These are phyloP conservation scores for Populus hybrid DNA, from an alignment of 441 rosid species.

Conservation along the genomic window DNA sequence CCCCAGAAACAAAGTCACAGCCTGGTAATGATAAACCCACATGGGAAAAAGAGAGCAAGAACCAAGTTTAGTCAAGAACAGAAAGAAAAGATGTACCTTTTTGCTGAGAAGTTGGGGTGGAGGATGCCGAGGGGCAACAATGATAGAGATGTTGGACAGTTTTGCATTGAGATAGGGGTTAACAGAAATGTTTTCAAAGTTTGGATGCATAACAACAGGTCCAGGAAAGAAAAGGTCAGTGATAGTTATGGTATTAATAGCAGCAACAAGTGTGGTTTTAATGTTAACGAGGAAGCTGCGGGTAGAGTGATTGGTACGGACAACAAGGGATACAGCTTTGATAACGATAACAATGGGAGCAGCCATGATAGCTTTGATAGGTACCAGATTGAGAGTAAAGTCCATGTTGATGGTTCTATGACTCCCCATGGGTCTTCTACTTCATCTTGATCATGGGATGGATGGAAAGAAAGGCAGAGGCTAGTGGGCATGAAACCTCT, in stretches of 20 bases:
- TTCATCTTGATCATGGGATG: constrained; percentile 16
- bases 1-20: constrained; percentile 5
- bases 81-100: constrained; percentile 52
- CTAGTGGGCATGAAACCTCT: not conserved
- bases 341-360: constrained; percentile 3
- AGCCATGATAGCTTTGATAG: constrained; percentile 9
- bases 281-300: constrained; percentile 10
- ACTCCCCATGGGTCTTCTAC: constrained; percentile 32
- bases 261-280: constrained; percentile 8
- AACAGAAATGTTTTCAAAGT: constrained; percentile 53
- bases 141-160: constrained; percentile 32
- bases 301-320: constrained; percentile 8
- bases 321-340: not conserved
- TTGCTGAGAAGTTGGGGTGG: constrained; percentile 62
- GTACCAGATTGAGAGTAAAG: constrained; percentile 11
- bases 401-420: constrained; percentile 9
- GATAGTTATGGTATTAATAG: not conserved
- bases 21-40: constrained; percentile 9
- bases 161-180: constrained; percentile 51
- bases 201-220: constrained; percentile 72
- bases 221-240: constrained; percentile 30
- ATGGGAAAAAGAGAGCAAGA: constrained; percentile 23
- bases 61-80: constrained; percentile 48
- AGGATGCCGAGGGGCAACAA: constrained; percentile 41
- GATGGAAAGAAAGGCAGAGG: not conserved